phyloP scores from a whole-genome alignment of 148 eudicot genomes.

The Mesembryanthemum crystallinum region DNA sequence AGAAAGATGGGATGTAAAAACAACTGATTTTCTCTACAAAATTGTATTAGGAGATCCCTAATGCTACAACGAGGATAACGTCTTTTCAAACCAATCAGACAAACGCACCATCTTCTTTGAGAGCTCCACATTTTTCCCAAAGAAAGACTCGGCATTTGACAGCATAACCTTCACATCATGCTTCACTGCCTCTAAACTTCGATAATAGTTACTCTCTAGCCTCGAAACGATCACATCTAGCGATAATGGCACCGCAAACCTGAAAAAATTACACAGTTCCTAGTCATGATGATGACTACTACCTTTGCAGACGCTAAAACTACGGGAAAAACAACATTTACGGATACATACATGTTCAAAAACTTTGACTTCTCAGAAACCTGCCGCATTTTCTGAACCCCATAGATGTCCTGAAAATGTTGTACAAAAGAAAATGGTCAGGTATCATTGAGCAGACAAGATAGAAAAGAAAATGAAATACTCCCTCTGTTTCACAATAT shows the following conservation, averaged over 20 bases:
- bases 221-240: constrained; percentile 75
- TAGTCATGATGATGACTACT: too few relatives aligned
- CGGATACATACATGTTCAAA: constrained; percentile 55
- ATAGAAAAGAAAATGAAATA: neutral
- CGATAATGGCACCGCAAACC: constrained; percentile 87
- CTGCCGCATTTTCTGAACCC: constrained; percentile 70
- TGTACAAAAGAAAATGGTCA: neutral
- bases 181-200: constrained; percentile 71
- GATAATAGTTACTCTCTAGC: constrained; percentile 79
- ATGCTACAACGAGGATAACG: constrained; percentile 55
- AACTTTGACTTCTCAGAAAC: constrained; percentile 66
- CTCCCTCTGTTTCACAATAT: too few relatives aligned
- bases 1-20: constrained; percentile 1
- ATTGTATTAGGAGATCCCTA: constrained; percentile 31
- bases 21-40: constrained; percentile 51
- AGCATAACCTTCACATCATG: constrained; percentile 70
- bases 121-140: constrained; percentile 58
- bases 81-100: constrained; percentile 68
- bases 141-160: constrained; percentile 62
- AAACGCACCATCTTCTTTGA: constrained; percentile 53
- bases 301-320: neutral
- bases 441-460: neutral
- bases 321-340: constrained; percentile 1
- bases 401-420: constrained; percentile 72
- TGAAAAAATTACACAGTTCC: constrained; percentile 24